Evolutionary conservation across 2,329 filamentous ascomycete species (phyloP).

Genomic region (Sporothrix schenckii): DNA sequence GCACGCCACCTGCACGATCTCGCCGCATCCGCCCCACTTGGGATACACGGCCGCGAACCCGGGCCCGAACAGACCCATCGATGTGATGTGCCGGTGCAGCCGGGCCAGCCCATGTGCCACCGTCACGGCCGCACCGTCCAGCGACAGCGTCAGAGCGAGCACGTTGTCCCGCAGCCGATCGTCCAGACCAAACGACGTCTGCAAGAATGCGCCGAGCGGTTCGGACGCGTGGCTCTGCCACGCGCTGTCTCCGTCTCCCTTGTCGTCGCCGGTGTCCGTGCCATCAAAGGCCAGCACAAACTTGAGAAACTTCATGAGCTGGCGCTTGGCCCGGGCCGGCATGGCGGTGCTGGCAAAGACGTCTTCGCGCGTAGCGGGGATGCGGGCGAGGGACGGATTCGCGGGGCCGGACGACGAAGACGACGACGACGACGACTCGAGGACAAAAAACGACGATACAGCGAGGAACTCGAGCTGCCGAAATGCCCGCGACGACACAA

Average conservation of each 20-base stretch:
- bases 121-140: slow-evolving; percentile 61
- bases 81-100: slow-evolving; percentile 78
- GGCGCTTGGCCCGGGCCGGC: slow-evolving; percentile 77
- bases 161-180: slow-evolving; percentile 65
- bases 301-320: slow-evolving; percentile 90
- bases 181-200: slow-evolving; percentile 67
- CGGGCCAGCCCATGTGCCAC: slow-evolving; percentile 68
- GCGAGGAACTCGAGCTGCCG: slow-evolving; percentile 91
- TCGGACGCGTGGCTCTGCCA: slow-evolving; percentile 61
- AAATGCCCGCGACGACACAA: slow-evolving; percentile 88
- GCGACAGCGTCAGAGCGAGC: slow-evolving; percentile 71
- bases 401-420: neutral
- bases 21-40: slow-evolving; percentile 89
- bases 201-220: slow-evolving; percentile 62
- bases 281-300: slow-evolving; percentile 71
- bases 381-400: slow-evolving; percentile 58
- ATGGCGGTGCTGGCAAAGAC: slow-evolving; percentile 80
- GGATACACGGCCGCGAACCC: slow-evolving; percentile 88
- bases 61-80: slow-evolving; percentile 83
- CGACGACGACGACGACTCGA: slow-evolving; percentile 44
- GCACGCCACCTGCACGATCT: slow-evolving; percentile 89
- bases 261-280: slow-evolving; percentile 36
- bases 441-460: slow-evolving; percentile 90
- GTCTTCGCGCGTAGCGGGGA: slow-evolving; percentile 89
- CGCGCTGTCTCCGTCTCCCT: slow-evolving; percentile 42